Evolutionary conservation across 2,329 filamentous ascomycete genomes (phyloP).

Genomic region (Aspergillus candidus): DNA sequence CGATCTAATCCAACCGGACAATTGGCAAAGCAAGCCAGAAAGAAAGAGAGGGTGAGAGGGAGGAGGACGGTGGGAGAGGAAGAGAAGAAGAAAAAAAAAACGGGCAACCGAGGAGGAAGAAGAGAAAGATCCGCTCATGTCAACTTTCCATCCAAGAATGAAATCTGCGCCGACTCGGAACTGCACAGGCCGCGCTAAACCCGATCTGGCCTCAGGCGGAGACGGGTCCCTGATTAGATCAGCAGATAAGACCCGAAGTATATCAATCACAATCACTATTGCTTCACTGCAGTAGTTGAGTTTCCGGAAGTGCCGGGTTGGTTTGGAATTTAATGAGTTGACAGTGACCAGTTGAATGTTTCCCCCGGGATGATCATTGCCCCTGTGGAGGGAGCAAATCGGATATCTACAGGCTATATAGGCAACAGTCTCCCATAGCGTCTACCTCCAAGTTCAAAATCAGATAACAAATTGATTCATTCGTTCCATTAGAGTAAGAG

Average conservation of each 20-base stretch:
- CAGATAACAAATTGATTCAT: neutral
- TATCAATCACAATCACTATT: too few relatives aligned
- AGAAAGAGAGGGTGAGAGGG: slow-evolving; percentile 1
- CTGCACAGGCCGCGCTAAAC: slow-evolving; percentile 3
- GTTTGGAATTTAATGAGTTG: too few relatives aligned
- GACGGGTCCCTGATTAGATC: slow-evolving; percentile 5
- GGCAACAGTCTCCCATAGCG: too few relatives aligned
- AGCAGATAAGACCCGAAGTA: neutral
- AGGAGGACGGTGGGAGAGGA: slow-evolving; percentile 3
- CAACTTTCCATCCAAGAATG: neutral
- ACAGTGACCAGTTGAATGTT: too few relatives aligned
- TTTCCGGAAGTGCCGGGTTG: too few relatives aligned
- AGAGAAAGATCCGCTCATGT: slow-evolving; percentile 5
- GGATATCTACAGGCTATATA: too few relatives aligned
- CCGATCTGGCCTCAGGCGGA: neutral
- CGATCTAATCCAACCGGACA: slow-evolving; percentile 1
- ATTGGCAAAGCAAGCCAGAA: slow-evolving; percentile 9
- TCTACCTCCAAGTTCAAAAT: too few relatives aligned
- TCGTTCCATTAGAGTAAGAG: slow-evolving; percentile 12
- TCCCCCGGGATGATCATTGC: too few relatives aligned
- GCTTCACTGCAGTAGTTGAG: neutral
- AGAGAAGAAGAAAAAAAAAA: slow-evolving; percentile 4
- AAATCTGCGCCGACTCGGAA: slow-evolving; percentile 14
- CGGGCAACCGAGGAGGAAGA: slow-evolving; percentile 1
- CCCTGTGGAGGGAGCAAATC: too few relatives aligned